Conservation (phyloP, 345 rosid species). For the Viola odorata region DNA sequence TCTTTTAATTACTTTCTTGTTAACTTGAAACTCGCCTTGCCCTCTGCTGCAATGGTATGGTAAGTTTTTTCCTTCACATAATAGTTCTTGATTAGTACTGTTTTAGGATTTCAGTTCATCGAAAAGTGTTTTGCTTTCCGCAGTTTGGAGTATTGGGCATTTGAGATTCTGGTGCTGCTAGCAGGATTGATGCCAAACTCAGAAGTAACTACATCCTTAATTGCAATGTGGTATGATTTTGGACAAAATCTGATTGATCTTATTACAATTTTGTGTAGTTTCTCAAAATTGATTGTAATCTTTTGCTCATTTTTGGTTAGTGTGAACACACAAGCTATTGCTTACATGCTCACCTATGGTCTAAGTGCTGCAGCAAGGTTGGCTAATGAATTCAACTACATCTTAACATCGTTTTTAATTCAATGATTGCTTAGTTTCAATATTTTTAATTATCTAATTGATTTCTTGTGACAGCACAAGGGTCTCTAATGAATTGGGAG, state of each 20-base stretch:
- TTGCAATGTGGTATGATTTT: constrained; percentile 20
- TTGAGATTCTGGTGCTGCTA: constrained; percentile 20
- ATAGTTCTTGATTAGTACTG: background rate
- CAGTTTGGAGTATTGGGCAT: constrained; percentile 28
- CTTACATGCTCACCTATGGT: constrained; percentile 66
- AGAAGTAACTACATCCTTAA: constrained; percentile 11
- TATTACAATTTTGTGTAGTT: background rate
- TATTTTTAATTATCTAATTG: background rate
- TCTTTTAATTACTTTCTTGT: constrained; percentile 11
- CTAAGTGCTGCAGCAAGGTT: constrained; percentile 86
- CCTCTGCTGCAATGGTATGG: constrained; percentile 31
- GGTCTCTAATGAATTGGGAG: constrained; percentile 69
- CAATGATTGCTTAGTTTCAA: background rate
- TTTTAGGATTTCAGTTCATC: background rate
- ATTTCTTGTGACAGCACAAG: background rate
- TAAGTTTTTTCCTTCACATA: background rate
- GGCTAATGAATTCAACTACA: constrained; percentile 3
- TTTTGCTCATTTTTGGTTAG: constrained; percentile 20
- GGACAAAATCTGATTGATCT: background rate
- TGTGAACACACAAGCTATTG: constrained; percentile 55
- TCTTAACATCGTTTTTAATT: background rate
- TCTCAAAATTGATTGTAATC: background rate
- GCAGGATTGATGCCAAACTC: constrained; percentile 26
- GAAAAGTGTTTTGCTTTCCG: too few relatives aligned
- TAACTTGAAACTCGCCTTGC: constrained; percentile 21